Evolutionary conservation across 176 grass and related monocot genomes (phyloP).

Genomic region (Rhynchospora breviuscula): DNA sequence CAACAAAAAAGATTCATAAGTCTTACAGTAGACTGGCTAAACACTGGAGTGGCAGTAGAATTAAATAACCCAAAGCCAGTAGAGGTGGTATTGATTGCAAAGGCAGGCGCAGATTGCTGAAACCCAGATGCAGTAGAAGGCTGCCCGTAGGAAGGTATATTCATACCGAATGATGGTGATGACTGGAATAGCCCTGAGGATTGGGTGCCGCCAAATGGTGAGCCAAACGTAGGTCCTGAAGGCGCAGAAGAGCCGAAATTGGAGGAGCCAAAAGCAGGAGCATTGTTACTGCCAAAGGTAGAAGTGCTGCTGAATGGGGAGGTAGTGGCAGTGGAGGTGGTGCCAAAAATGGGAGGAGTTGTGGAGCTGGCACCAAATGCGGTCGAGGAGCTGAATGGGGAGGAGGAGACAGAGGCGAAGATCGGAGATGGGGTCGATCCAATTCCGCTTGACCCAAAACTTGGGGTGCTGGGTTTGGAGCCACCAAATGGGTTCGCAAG

Average conservation of each 20-base stretch:
- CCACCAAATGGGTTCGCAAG: conserved; percentile 49
- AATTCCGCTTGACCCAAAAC: conserved; percentile 39
- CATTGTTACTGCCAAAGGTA: conserved; percentile 51
- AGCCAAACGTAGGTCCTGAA: conserved; percentile 31
- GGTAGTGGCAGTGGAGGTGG: not conserved
- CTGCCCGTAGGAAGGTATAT: conserved; percentile 34
- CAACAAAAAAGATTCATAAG: conserved; percentile 1
- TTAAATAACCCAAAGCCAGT: conserved; percentile 46
- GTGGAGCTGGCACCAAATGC: conserved; percentile 22
- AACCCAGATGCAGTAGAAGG: conserved; percentile 33
- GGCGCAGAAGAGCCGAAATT: conserved; percentile 22
- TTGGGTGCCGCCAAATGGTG: conserved; percentile 45
- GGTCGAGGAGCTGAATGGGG: conserved; percentile 31
- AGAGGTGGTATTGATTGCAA: conserved; percentile 43
- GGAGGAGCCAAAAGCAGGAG: conserved; percentile 44
- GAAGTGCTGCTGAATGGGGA: conserved; percentile 24
- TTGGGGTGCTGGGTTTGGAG: conserved; percentile 31
- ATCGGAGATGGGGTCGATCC: conserved; percentile 30
- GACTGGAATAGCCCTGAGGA: conserved; percentile 55
- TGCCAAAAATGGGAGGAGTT: conserved; percentile 15
- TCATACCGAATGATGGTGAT: conserved; percentile 34
- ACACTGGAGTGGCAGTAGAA: not conserved
- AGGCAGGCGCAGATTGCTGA: conserved; percentile 39
- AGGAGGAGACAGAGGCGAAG: conserved; percentile 27
- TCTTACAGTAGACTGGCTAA: conserved; percentile 16